These are phyloP conservation scores for Phoenix roebelenii DNA, from an alignment of 176 grass and related monocot genomes.

Conservation along the genomic window DNA sequence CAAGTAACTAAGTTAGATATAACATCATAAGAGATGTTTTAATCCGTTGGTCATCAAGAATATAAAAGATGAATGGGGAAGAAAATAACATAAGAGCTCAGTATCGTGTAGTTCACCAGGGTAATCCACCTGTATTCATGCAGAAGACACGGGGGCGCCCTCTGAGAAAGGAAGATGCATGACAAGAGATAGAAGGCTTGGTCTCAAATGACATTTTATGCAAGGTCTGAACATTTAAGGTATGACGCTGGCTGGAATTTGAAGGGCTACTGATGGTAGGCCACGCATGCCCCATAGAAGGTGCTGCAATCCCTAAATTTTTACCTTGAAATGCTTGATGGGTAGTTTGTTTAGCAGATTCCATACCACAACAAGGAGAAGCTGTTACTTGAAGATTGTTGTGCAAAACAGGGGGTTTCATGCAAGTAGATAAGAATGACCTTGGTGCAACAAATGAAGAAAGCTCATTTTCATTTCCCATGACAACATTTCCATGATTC, in stretches of 20 bases:
- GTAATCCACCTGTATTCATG: constrained; percentile 39
- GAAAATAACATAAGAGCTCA: too few species aligned
- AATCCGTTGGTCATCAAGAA: too few species aligned
- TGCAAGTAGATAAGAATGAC: constrained; percentile 6
- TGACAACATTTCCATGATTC: constrained; percentile 19
- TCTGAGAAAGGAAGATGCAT: constrained; percentile 14
- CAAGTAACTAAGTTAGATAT: too few species aligned
- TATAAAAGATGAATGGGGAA: too few species aligned
- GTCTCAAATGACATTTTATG: constrained; percentile 30
- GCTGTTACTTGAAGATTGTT: constrained; percentile 11
- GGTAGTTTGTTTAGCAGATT: constrained; percentile 3
- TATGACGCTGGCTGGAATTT: constrained; percentile 19
- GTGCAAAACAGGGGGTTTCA: constrained; percentile 4
- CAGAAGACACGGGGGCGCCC: constrained; percentile 44
- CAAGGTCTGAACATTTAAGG: constrained; percentile 11
- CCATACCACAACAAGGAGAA: constrained; percentile 23
- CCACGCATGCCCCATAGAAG: not conserved
- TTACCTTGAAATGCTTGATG: not conserved
- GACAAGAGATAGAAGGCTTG: constrained; percentile 11
- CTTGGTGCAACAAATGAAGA: constrained; percentile 14
- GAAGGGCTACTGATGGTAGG: constrained; percentile 20
- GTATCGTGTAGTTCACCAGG: too few species aligned
- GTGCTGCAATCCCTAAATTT: not conserved
- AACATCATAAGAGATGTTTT: too few species aligned
- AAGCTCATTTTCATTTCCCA: constrained; percentile 27